These are phyloP conservation scores for Suaeda aralocaspica DNA, from an alignment of 148 eudicot genomes.

Conservation along the genomic window DNA sequence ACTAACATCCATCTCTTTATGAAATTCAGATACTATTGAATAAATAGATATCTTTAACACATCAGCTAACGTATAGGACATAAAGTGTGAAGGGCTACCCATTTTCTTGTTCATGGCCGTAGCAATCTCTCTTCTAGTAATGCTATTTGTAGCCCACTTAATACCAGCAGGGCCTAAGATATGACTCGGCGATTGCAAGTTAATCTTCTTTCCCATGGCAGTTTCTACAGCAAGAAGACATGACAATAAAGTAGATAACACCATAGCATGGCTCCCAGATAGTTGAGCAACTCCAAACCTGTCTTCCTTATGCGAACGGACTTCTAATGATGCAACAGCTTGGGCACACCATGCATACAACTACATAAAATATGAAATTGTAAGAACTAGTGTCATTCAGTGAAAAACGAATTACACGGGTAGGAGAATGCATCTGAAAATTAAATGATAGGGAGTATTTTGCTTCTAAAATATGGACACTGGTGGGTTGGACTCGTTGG, in stretches of 20 bases:
- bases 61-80: constrained; percentile 80
- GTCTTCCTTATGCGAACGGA: constrained; percentile 83
- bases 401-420: constrained; percentile 47
- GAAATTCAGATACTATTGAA: constrained; percentile 67
- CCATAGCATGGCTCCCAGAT: constrained; percentile 78
- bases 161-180: constrained; percentile 61
- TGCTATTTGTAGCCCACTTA: constrained; percentile 74
- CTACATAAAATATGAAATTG: constrained; percentile 31
- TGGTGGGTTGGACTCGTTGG: too few species aligned
- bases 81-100: constrained; percentile 59
- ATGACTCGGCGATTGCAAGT: constrained; percentile 50
- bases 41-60: constrained; percentile 71
- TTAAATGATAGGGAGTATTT: too few species aligned
- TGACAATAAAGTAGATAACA: constrained; percentile 62
- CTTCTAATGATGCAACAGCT: constrained; percentile 63
- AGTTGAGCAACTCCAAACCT: constrained; percentile 92
- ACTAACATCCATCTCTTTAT: constrained; percentile 65
- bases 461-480: too few species aligned
- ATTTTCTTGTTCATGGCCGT: constrained; percentile 44
- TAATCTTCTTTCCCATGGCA: constrained; percentile 85
- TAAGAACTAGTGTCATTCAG: constrained; percentile 55
- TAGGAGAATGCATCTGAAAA: not conserved
- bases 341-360: constrained; percentile 85
- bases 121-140: constrained; percentile 61
- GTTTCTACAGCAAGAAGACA: constrained; percentile 83